Conservation (phyloP, 495 filamentous ascomycete genomes). For the Penicillium taxi region DNA sequence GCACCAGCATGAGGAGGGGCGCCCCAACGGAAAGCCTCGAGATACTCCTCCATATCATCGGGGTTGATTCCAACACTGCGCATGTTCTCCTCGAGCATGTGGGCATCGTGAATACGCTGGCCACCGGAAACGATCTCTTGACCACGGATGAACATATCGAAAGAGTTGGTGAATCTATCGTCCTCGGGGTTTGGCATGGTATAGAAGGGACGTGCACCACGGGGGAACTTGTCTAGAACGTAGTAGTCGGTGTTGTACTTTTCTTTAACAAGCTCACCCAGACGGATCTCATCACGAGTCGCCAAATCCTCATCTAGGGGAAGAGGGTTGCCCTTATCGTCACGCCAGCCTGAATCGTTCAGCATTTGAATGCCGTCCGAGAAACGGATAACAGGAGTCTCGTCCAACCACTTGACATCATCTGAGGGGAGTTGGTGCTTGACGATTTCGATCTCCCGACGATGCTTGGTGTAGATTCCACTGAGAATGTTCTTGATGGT, state of each 20-base stretch:
- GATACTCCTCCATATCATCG: constrained; percentile 73
- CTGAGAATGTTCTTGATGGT: constrained; percentile 78
- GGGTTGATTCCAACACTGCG: constrained; percentile 65
- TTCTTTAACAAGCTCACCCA: constrained; percentile 75
- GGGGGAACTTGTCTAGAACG: constrained; percentile 88
- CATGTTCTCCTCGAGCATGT: constrained; percentile 71
- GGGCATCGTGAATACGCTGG: constrained; percentile 80
- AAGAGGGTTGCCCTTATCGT: constrained; percentile 63
- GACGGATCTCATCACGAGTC: constrained; percentile 79
- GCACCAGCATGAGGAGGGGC: constrained; percentile 86
- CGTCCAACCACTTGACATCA: constrained; percentile 67
- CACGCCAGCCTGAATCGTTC: constrained; percentile 69
- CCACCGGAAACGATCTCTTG: constrained; percentile 90
- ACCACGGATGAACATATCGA: constrained; percentile 90
- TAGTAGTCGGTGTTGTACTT: constrained; percentile 89
- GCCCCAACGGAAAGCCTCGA: constrained; percentile 80
- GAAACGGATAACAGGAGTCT: constrained; percentile 77
- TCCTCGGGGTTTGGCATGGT: constrained; percentile 82
- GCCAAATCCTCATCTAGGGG: constrained; percentile 67
- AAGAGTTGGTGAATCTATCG: constrained; percentile 72
- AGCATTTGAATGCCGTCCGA: constrained; percentile 70
- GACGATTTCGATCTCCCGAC: constrained; percentile 60
- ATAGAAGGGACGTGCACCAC: constrained; percentile 80
- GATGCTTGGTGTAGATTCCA: constrained; percentile 55
- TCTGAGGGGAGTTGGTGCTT: constrained; percentile 60